These are phyloP conservation scores for Boletus eberwhitei DNA, from an alignment of 768 basidiomycete genomes.

Conservation along the genomic window DNA sequence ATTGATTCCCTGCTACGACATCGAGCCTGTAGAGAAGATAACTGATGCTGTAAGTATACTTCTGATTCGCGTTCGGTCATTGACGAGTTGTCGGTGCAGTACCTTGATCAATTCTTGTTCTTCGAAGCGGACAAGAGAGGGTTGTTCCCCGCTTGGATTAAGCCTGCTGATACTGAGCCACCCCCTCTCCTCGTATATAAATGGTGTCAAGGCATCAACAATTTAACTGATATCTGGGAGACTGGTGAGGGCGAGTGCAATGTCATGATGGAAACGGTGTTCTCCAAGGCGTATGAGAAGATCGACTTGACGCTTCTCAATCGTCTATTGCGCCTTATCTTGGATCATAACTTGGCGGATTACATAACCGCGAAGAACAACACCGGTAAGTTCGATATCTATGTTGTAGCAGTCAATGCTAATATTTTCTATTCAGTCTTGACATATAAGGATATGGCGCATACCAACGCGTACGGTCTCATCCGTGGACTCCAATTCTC, in stretches of 20 bases:
- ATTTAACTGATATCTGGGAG: conserved; percentile 97
- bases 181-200: conserved; percentile 97
- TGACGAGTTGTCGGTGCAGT: conserved; percentile 41
- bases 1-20: conserved; percentile 97
- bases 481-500: conserved; percentile 99
- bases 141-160: conserved; percentile 98
- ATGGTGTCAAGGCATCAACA: conserved; percentile 99
- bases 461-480: conserved; percentile 94
- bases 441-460: conserved; percentile 98
- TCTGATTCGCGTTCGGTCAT: neutral
- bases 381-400: conserved; percentile 46
- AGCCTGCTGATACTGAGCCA: conserved; percentile 96
- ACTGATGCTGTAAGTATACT: conserved; percentile 78
- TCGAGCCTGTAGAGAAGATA: conserved; percentile 99
- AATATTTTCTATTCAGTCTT: conserved; percentile 41
- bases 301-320: conserved; percentile 95
- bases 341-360: conserved; percentile 98
- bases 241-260: conserved; percentile 97
- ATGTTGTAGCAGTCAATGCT: neutral
- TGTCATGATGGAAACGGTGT: conserved; percentile 98
- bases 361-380: conserved; percentile 99
- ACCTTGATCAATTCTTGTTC: conserved; percentile 97
- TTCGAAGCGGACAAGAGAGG: conserved; percentile 99
- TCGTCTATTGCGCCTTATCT: conserved; percentile 89
- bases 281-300: conserved; percentile 99